Evolutionary conservation across 768 basidiomycete species (phyloP).

Genomic region (Mycena capillaripes): DNA sequence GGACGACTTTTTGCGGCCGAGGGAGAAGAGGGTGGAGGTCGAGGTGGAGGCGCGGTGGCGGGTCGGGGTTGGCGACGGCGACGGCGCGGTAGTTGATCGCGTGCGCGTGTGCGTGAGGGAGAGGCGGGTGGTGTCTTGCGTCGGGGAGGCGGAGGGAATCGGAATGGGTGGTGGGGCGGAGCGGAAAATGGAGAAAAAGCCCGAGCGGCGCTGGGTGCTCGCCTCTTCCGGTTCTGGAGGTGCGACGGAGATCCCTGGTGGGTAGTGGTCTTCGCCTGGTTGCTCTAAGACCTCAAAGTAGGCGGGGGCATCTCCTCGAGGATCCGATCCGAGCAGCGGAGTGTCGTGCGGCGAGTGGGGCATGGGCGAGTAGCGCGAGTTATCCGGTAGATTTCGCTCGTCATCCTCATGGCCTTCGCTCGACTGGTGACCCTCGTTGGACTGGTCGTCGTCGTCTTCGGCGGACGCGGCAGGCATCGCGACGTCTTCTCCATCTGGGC

Average conservation of each 20-base stretch:
- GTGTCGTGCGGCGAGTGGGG: constrained; percentile 56
- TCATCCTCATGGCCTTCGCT: constrained; percentile 20
- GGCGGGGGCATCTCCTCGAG: constrained; percentile 75
- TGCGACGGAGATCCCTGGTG: constrained; percentile 30
- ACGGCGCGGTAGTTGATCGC: constrained; percentile 34
- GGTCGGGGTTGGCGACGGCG: constrained; percentile 45
- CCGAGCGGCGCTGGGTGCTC: constrained; percentile 54
- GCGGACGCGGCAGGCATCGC: constrained; percentile 57
- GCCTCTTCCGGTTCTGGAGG: constrained; percentile 38
- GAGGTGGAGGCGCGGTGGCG: constrained; percentile 54
- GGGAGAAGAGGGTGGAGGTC: constrained; percentile 60
- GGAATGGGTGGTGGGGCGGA: constrained; percentile 42
- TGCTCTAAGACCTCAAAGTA: constrained; percentile 71
- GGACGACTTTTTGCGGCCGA: constrained; percentile 63
- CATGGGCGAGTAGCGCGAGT: constrained; percentile 54
- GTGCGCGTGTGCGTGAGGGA: constrained; percentile 38
- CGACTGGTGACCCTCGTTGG: constrained; percentile 16
- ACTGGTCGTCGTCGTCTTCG: constrained; percentile 41
- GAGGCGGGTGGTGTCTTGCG: background rate
- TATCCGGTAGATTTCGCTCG: constrained; percentile 38
- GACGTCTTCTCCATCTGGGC: constrained; percentile 67
- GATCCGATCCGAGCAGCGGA: constrained; percentile 59
- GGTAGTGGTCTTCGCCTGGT: constrained; percentile 37
- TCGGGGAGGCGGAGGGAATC: constrained; percentile 25
- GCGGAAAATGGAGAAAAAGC: constrained; percentile 59